Evolutionary conservation across 345 rosid species (phyloP).

Genomic region (Aquilaria malaccensis): DNA sequence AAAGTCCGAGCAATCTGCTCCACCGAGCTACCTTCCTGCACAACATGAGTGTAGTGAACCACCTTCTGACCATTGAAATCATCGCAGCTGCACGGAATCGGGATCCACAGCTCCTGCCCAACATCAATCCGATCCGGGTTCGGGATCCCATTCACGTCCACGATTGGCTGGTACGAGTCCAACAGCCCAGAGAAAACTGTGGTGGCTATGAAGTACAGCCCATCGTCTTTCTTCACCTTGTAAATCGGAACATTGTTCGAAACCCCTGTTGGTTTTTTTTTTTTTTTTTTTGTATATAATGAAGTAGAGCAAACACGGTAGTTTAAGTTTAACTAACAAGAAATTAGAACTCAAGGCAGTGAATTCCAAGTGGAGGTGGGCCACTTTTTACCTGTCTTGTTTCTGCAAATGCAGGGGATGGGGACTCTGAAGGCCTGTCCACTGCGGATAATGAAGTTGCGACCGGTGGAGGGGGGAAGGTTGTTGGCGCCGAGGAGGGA

Average conservation of each 20-base stretch:
- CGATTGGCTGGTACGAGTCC: slow-evolving; percentile 19
- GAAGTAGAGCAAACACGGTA: background rate
- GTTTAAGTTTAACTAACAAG: background rate
- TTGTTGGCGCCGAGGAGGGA: slow-evolving; percentile 54
- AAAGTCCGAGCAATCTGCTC: slow-evolving; percentile 36
- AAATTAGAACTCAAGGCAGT: background rate
- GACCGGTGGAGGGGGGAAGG: slow-evolving; percentile 31
- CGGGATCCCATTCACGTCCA: slow-evolving; percentile 21
- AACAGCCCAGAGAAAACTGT: slow-evolving; percentile 27
- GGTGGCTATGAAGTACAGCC: slow-evolving; percentile 30
- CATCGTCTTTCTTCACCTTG: slow-evolving; percentile 34
- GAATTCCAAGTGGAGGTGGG: background rate
- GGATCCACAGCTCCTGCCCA: slow-evolving; percentile 47
- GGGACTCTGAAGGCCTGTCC: slow-evolving; percentile 37
- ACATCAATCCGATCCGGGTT: slow-evolving; percentile 12
- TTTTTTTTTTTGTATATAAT: too few relatives aligned
- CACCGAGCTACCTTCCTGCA: slow-evolving; percentile 32
- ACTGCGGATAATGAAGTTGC: slow-evolving; percentile 7
- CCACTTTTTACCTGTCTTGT: slow-evolving; percentile 32
- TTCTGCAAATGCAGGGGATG: slow-evolving; percentile 52
- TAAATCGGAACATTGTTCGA: slow-evolving; percentile 37
- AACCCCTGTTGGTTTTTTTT: background rate
- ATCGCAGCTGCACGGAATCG: slow-evolving; percentile 69
- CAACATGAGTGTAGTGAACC: slow-evolving; percentile 58
- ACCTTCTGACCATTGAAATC: slow-evolving; percentile 28